A percentile compares a stretch with the other conserved stretches of the same genome.
Evolutionary conservation across 352 stramenopile genomes (phyloP).

Genomic region (Pythium chondricola): DNA sequence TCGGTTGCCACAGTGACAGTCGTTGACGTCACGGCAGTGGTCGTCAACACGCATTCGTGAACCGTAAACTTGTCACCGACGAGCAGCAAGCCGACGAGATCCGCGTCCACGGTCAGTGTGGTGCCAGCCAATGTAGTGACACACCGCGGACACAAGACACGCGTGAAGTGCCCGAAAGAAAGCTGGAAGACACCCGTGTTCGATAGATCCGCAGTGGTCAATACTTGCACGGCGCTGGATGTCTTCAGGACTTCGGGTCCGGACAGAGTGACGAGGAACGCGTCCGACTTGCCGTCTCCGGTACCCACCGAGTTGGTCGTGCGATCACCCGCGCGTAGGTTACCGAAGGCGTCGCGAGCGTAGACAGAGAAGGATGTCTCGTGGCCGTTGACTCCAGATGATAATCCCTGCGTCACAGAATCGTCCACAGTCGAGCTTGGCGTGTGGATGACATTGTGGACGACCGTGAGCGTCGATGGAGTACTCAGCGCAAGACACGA

Average conservation of each 20-base stretch:
- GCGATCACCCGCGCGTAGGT: constrained; percentile 74
- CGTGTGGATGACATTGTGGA: constrained; percentile 87
- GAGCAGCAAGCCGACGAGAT: constrained; percentile 56
- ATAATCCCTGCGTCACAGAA: constrained; percentile 61
- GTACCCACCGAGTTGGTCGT: constrained; percentile 63
- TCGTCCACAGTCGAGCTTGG: constrained; percentile 84
- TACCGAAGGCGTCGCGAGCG: constrained; percentile 91
- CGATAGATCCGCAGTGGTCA: constrained; percentile 25
- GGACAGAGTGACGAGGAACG: constrained; percentile 86
- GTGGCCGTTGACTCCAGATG: constrained; percentile 71
- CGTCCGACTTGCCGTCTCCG: constrained; percentile 85
- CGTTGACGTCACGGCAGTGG: constrained; percentile 28
- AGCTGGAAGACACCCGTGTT: constrained; percentile 59
- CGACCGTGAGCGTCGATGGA: constrained; percentile 69
- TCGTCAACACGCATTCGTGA: constrained; percentile 66
- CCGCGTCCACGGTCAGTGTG: constrained; percentile 53
- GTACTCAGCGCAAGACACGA: constrained; percentile 38
- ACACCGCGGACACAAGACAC: constrained; percentile 46
- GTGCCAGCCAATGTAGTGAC: constrained; percentile 34
- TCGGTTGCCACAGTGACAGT: constrained; percentile 43
- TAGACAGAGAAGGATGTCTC: constrained; percentile 84
- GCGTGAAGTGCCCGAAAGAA: constrained; percentile 57
- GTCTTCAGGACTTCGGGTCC: constrained; percentile 72
- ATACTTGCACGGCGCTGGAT: constrained; percentile 85
- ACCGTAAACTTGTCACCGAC: constrained; percentile 56